Conservation (phyloP, 306 rosid genomes). For the Cucurbita ficifolia region DNA sequence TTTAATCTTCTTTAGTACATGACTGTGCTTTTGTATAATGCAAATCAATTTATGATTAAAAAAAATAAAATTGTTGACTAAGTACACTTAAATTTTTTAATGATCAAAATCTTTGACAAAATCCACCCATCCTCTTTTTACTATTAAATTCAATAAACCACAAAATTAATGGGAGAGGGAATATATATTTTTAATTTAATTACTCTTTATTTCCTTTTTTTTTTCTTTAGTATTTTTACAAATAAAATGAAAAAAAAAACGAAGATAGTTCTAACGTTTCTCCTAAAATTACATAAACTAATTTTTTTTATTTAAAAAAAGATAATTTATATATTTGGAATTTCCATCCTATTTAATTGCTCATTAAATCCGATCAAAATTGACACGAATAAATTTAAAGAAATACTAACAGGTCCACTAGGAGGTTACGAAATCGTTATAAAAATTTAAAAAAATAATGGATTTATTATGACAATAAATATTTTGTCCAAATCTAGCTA, state of each 20-base stretch:
- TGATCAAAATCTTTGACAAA: background rate
- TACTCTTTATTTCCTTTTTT: background rate
- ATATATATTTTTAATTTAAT: background rate
- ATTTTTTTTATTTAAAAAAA: too few species aligned
- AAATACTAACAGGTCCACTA: background rate
- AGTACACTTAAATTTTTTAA: background rate
- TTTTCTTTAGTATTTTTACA: too few species aligned
- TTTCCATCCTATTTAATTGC: background rate
- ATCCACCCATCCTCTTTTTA: background rate
- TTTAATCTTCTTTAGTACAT: too few species aligned
- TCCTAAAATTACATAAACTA: too few species aligned
- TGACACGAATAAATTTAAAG: background rate
- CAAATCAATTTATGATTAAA: background rate
- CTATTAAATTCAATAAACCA: background rate
- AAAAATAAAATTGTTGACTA: background rate
- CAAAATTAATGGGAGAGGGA: background rate
- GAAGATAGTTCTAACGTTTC: too few species aligned
- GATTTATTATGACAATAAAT: background rate
- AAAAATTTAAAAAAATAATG: background rate
- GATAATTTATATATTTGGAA: background rate
- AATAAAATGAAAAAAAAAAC: too few species aligned
- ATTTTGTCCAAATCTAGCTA: background rate
- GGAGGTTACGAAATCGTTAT: background rate
- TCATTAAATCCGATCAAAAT: background rate
- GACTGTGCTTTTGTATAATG: background rate